Evolutionary conservation across 1,139 yeast genomes (phyloP).

Genomic region (Kurtzmaniella quercitrusa): DNA sequence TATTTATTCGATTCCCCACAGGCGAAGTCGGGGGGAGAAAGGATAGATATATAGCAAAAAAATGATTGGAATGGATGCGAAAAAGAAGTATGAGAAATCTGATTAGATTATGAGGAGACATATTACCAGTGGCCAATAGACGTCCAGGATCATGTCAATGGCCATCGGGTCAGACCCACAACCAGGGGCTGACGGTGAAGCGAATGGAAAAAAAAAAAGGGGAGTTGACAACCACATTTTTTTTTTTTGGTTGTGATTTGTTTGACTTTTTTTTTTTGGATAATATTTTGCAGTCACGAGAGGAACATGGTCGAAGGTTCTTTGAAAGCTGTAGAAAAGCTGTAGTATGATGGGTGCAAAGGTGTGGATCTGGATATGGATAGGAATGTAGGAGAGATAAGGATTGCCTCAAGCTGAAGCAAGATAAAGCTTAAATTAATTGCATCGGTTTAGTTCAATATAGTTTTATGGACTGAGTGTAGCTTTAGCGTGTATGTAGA

Average conservation of each 20-base stretch:
- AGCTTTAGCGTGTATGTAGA: too few relatives aligned
- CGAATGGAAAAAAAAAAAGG: background rate
- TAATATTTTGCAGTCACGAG: background rate
- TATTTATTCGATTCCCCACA: constrained; percentile 4
- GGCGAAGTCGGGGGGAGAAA: background rate
- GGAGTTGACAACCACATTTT: background rate
- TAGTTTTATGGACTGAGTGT: too few relatives aligned
- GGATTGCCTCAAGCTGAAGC: too few relatives aligned
- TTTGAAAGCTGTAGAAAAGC: too few relatives aligned
- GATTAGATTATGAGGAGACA: background rate
- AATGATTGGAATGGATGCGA: background rate
- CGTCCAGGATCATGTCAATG: background rate
- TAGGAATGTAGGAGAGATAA: too few relatives aligned
- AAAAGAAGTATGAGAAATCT: background rate
- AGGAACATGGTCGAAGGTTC: too few relatives aligned
- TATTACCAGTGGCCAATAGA: background rate
- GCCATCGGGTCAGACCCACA: background rate
- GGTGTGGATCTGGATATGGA: too few relatives aligned
- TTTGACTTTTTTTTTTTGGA: background rate
- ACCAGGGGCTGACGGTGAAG: background rate
- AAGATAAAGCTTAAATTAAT: too few relatives aligned
- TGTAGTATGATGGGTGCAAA: too few relatives aligned
- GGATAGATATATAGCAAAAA: background rate
- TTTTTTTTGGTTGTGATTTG: background rate
- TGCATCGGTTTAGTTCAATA: too few relatives aligned